phyloP scores from a whole-genome alignment of 169 alveolate species.

The Eimeria brunetti region DNA sequence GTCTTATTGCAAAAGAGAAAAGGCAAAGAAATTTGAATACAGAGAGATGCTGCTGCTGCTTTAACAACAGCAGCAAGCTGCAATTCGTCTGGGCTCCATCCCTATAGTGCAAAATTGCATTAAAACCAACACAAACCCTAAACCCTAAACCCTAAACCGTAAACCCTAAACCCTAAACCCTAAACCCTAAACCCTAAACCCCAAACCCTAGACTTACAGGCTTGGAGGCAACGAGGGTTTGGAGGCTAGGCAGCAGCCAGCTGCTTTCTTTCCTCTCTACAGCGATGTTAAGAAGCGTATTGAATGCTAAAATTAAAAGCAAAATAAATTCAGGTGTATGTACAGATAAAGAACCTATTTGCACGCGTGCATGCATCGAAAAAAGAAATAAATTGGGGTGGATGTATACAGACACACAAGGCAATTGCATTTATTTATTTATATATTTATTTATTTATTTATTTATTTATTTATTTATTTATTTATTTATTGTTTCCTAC shows the following conservation, averaged over 20 bases:
- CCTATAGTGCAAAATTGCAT: neutral
- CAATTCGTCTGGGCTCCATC: neutral
- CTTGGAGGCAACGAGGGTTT: neutral
- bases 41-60: neutral
- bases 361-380: no score
- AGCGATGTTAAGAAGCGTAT: neutral
- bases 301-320: slow-evolving; percentile 14
- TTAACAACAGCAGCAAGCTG: neutral
- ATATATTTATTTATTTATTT: neutral
- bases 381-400: no score
- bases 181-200: no score
- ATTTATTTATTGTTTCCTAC: neutral
- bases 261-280: neutral
- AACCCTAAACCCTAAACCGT: neutral
- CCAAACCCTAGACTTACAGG: neutral
- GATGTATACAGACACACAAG: neutral
- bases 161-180: neutral
- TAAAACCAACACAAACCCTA: neutral
- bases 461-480: neutral
- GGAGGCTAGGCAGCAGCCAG: neutral
- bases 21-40: neutral
- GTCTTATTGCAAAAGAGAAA: no score
- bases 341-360: no score
- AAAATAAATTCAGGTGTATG: neutral
- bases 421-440: neutral